These are phyloP conservation scores for Tubosaeta sp. DNA, from an alignment of 768 basidiomycete species.

Conservation along the genomic window DNA sequence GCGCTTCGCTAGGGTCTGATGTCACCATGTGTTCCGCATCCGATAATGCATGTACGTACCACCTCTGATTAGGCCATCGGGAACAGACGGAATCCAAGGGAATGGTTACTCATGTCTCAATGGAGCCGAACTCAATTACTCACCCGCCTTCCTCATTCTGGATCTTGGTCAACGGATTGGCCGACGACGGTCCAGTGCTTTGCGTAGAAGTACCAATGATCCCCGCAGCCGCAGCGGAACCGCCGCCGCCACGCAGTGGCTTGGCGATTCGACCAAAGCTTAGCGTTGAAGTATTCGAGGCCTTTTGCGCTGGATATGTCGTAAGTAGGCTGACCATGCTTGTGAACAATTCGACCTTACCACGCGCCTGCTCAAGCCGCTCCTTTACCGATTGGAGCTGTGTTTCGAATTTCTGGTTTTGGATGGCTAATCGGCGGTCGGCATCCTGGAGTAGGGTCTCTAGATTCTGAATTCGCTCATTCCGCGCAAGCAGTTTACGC, in stretches of 20 bases:
- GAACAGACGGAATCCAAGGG: constrained; percentile 11
- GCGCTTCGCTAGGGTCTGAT: constrained; percentile 65
- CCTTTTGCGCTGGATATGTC: constrained; percentile 60
- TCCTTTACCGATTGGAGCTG: constrained; percentile 91
- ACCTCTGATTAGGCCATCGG: constrained; percentile 25
- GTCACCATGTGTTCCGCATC: constrained; percentile 19
- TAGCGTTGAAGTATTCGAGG: constrained; percentile 62
- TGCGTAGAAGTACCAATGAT: constrained; percentile 38
- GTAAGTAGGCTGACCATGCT: constrained; percentile 13
- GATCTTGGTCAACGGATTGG: constrained; percentile 64
- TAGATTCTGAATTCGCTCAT: constrained; percentile 96
- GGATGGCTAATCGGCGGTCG: constrained; percentile 84
- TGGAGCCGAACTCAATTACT: constrained; percentile 29
- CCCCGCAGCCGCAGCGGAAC: constrained; percentile 40
- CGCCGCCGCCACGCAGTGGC: constrained; percentile 91
- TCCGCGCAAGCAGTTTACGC: constrained; percentile 91
- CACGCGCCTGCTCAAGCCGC: constrained; percentile 86
- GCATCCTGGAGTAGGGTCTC: constrained; percentile 91
- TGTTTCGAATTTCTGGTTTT: constrained; percentile 94
- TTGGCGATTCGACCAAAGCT: constrained; percentile 95
- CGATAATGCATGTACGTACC: constrained; percentile 25
- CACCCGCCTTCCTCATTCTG: constrained; percentile 79
- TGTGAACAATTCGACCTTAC: constrained; percentile 42
- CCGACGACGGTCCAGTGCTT: constrained; percentile 42
- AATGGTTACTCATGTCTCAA: constrained; percentile 15